These are phyloP conservation scores for Backusella luteola DNA, from an alignment of 192 early-diverging fungal species.

Conservation along the genomic window DNA sequence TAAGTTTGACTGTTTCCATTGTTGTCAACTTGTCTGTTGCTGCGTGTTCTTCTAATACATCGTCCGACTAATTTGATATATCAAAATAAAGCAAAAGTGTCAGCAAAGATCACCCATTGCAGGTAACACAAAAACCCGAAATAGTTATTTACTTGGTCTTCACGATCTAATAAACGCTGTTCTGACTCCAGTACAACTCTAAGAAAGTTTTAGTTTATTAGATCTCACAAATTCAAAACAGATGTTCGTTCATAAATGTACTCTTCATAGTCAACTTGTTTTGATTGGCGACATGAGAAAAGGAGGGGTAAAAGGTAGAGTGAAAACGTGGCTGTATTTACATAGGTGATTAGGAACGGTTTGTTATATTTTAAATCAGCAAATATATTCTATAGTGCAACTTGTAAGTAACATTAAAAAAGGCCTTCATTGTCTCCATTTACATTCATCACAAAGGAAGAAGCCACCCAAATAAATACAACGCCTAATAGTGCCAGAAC, in stretches of 20 bases:
- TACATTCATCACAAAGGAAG: constrained; percentile 77
- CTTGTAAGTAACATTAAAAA: too few species aligned
- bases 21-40: constrained; percentile 12
- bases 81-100: not conserved
- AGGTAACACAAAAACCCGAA: not conserved
- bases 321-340: constrained; percentile 75
- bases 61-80: not conserved
- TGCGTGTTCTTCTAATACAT: not conserved
- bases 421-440: not conserved
- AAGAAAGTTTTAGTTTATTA: not conserved
- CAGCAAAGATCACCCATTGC: not conserved
- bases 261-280: not conserved
- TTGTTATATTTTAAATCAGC: constrained; percentile 65
- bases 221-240: not conserved
- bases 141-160: not conserved
- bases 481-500: constrained; percentile 64
- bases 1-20: constrained; percentile 55
- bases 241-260: not conserved
- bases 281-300: constrained; percentile 14
- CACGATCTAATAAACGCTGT: not conserved
- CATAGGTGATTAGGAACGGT: constrained; percentile 77
- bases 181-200: not conserved
- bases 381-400: constrained; percentile 57
- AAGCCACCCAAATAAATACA: constrained; percentile 77
- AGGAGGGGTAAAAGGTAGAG: constrained; percentile 59